These are phyloP conservation scores for Lepidium aucheri DNA, from an alignment of 345 rosid genomes.

Conservation along the genomic window DNA sequence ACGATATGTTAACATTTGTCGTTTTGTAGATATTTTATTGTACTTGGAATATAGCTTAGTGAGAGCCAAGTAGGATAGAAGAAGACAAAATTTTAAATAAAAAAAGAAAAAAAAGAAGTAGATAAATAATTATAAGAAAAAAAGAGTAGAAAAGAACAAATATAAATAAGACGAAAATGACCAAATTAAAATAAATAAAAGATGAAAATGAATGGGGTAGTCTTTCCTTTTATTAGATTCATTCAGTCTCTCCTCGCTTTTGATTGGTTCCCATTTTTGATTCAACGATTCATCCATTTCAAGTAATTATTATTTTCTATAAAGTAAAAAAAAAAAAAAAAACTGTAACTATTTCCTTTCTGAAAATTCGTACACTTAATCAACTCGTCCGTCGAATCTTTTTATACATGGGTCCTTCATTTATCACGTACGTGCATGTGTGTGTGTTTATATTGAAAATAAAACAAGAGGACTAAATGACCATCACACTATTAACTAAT, in stretches of 20 bases:
- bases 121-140: not conserved
- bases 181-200: conserved; percentile 4
- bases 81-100: conserved; percentile 18
- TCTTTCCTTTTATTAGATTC: conserved; percentile 19
- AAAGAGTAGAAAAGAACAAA: conserved; percentile 2
- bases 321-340: not conserved
- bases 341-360: conserved; percentile 7
- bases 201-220: conserved; percentile 22
- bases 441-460: too few species aligned
- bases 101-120: not conserved
- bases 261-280: conserved; percentile 24
- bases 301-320: not conserved
- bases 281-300: conserved; percentile 17
- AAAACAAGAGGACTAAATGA: not conserved
- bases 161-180: conserved; percentile 21
- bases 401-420: not conserved
- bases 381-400: conserved; percentile 11
- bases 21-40: conserved; percentile 15
- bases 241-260: conserved; percentile 16
- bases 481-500: not conserved
- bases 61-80: conserved; percentile 25
- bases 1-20: conserved; percentile 8
- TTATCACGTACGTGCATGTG: not conserved
- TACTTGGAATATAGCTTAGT: conserved; percentile 19
- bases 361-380: conserved; percentile 7